A percentile compares a stretch with the other conserved stretches of the same genome.
phyloP scores from a whole-genome alignment of 225 moss, liverwort and hornwort species.

The Bryoerythrophyllum caledonicum region DNA sequence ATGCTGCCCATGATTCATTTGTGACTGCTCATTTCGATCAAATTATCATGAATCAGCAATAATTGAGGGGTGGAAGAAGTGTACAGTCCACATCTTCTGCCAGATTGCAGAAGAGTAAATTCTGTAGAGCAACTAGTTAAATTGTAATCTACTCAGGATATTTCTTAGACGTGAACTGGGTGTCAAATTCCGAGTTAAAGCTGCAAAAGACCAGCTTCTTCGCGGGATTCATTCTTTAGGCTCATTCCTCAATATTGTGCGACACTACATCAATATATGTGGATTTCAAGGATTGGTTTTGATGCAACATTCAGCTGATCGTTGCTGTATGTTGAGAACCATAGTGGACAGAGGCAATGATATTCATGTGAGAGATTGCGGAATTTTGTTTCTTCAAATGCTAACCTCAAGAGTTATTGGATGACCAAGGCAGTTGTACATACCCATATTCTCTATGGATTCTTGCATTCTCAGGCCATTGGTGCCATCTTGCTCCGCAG shows the following conservation, averaged over 20 bases:
- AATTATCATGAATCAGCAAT: background rate
- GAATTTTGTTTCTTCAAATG: background rate
- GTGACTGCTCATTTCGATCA: background rate
- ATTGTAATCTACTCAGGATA: background rate
- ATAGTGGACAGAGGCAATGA: background rate
- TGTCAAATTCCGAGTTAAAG: background rate
- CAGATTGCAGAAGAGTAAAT: background rate
- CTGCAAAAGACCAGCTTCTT: background rate
- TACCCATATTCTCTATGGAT: background rate
- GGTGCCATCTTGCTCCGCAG: background rate
- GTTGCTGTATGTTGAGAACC: too few species aligned
- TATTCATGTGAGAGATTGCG: background rate
- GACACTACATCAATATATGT: too few species aligned
- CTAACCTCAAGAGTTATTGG: background rate
- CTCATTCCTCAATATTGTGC: too few species aligned
- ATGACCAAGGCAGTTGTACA: too few species aligned
- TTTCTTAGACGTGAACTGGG: background rate
- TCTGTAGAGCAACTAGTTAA: background rate
- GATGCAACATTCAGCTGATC: too few species aligned
- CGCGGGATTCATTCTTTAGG: background rate
- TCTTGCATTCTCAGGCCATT: background rate
- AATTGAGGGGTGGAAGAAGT: background rate
- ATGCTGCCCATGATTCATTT: conserved; percentile 13
- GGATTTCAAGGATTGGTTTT: background rate
- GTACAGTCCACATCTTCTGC: background rate